Evolutionary conservation across 768 basidiomycete species (phyloP).

Genomic region (Paxillus rubicundulus): DNA sequence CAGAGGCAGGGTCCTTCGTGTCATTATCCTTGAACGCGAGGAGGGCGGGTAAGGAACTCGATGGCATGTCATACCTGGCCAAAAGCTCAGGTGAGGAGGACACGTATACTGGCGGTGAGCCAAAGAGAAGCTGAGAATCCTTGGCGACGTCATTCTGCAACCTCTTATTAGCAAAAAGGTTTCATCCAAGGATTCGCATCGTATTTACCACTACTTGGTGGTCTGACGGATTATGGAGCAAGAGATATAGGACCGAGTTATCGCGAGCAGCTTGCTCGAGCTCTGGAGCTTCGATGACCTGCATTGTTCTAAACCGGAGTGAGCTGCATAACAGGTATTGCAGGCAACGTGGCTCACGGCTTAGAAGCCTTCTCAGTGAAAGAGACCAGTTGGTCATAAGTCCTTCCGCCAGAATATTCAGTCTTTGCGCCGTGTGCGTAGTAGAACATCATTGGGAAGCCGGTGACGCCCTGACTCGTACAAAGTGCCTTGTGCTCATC

Average conservation of each 20-base stretch:
- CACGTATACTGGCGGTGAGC: constrained; percentile 48
- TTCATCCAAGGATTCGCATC: not conserved
- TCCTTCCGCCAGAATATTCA: constrained; percentile 76
- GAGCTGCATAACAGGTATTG: not conserved
- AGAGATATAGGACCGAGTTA: constrained; percentile 57
- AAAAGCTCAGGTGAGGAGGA: constrained; percentile 36
- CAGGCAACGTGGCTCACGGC: constrained; percentile 47
- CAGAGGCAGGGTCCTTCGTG: constrained; percentile 41
- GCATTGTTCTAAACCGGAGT: constrained; percentile 33
- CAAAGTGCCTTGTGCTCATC: constrained; percentile 73
- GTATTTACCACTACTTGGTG: constrained; percentile 32
- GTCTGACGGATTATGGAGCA: constrained; percentile 44
- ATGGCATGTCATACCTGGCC: constrained; percentile 35
- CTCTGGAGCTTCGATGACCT: constrained; percentile 40
- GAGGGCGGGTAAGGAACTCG: constrained; percentile 54
- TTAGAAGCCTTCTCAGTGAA: constrained; percentile 77
- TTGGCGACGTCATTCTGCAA: constrained; percentile 52
- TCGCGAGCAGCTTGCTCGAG: constrained; percentile 42
- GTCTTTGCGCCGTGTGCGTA: constrained; percentile 57
- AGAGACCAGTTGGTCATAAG: constrained; percentile 62
- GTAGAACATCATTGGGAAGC: constrained; percentile 83
- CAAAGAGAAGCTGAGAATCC: constrained; percentile 49
- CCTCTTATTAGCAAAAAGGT: not conserved
- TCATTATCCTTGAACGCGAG: constrained; percentile 67
- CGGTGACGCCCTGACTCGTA: constrained; percentile 58